phyloP scores from a whole-genome alignment of 768 basidiomycete species.

The Serendipita indica region DNA sequence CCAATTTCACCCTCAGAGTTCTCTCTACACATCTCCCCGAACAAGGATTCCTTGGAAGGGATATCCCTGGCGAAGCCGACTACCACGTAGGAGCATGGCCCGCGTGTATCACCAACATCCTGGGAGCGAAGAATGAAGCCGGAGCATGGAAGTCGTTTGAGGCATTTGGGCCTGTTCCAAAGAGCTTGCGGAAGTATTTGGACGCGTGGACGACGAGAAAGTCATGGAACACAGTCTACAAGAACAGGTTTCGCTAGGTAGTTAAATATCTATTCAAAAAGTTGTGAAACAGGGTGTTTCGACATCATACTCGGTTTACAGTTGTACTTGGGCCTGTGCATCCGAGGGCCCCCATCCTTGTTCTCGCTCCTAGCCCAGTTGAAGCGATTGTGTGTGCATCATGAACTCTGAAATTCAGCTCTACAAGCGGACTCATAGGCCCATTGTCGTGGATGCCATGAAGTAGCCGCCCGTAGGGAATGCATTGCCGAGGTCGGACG shows the following conservation, averaged over 20 bases:
- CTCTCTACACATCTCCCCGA: constrained; percentile 30
- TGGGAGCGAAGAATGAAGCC: constrained; percentile 25
- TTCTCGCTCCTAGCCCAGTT: no score
- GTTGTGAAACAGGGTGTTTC: no score
- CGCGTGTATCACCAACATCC: constrained; percentile 29
- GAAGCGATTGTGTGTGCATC: no score
- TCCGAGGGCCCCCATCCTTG: no score
- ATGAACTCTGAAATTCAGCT: no score
- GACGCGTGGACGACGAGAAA: constrained; percentile 30
- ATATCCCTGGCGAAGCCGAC: constrained; percentile 36
- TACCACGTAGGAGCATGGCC: constrained; percentile 42
- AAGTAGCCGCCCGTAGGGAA: no score
- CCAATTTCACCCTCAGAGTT: constrained; percentile 26
- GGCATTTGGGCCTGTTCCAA: constrained; percentile 22
- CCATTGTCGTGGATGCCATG: no score
- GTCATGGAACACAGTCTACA: constrained; percentile 27
- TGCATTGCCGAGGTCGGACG: no score
- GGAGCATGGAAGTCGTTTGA: constrained; percentile 28
- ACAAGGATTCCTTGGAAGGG: constrained; percentile 35
- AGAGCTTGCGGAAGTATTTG: constrained; percentile 30
- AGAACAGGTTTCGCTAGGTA: constrained; percentile 32
- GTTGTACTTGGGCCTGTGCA: no score
- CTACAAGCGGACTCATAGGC: no score
- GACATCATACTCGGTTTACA: no score
- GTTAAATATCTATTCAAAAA: no score